A percentile compares a stretch with the other conserved stretches of the same genome.
phyloP scores from a whole-genome alignment of 1,284 basidiomycete genomes.

The Ceratobasidium papillatum region DNA sequence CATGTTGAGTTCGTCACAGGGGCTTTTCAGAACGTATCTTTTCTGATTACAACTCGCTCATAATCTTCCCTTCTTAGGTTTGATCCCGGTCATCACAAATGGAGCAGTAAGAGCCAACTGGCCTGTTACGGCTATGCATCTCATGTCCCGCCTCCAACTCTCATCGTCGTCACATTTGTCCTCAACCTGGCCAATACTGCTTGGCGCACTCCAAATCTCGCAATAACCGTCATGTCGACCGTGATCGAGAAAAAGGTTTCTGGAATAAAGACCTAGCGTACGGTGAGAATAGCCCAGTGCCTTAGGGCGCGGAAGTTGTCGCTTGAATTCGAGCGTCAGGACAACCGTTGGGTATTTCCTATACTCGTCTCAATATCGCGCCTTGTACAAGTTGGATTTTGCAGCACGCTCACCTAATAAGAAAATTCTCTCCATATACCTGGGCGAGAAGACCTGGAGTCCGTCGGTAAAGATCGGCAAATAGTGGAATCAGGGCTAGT shows the following conservation, averaged over 20 bases:
- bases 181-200: not conserved
- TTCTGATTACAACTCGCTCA: too few relatives aligned
- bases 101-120: slow-evolving; percentile 1
- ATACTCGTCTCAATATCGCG: not conserved
- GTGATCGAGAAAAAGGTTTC: slow-evolving; percentile 3
- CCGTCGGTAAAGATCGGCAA: slow-evolving; percentile 60
- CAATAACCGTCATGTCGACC: slow-evolving; percentile 16
- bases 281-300: not conserved
- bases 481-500: slow-evolving; percentile 60
- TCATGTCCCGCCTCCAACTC: slow-evolving; percentile 13
- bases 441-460: too few relatives aligned
- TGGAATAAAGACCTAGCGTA: slow-evolving; percentile 5
- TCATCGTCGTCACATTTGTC: not conserved
- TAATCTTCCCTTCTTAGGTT: not conserved
- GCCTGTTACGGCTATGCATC: slow-evolving; percentile 11
- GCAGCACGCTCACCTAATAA: too few relatives aligned
- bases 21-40: too few relatives aligned
- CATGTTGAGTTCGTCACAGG: too few relatives aligned
- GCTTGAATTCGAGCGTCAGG: slow-evolving; percentile 51
- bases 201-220: slow-evolving; percentile 31
- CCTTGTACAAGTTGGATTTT: too few relatives aligned
- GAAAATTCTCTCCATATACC: too few relatives aligned
- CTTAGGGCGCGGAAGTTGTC: not conserved
- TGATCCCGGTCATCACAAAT: not conserved
- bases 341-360: slow-evolving; percentile 71